Percentiles rank a stretch among this genome's conserved stretches.
phyloP scores from a whole-genome alignment of 2,329 filamentous ascomycete species.

The Coniochaeta prunicola region DNA sequence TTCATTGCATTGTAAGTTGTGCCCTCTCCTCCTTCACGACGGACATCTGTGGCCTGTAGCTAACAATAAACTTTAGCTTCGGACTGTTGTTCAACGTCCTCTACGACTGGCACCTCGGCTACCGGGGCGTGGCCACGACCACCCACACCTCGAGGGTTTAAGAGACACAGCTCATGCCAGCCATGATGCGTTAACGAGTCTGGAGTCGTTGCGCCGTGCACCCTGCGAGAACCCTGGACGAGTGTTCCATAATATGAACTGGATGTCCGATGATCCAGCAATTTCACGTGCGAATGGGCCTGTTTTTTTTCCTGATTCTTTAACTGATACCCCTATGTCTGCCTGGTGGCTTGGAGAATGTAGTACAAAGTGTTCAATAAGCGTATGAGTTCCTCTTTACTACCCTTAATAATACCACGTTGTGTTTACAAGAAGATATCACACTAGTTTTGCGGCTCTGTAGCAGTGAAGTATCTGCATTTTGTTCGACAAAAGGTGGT shows the following conservation, averaged over 20 bases:
- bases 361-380: too few relatives aligned
- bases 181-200: background rate
- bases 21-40: background rate
- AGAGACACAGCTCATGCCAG: background rate
- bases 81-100: constrained; percentile 24
- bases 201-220: too few relatives aligned
- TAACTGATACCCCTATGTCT: too few relatives aligned
- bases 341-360: too few relatives aligned
- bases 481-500: too few relatives aligned
- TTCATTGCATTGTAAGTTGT: constrained; percentile 25
- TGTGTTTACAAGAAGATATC: too few relatives aligned
- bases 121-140: constrained; percentile 12
- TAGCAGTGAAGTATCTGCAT: too few relatives aligned
- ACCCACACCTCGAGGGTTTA: constrained; percentile 18
- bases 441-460: too few relatives aligned
- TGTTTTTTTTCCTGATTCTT: too few relatives aligned
- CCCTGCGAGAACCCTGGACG: background rate
- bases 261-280: background rate
- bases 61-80: constrained; percentile 15
- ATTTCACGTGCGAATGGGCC: too few relatives aligned
- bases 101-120: constrained; percentile 23
- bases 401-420: too few relatives aligned
- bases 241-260: background rate
- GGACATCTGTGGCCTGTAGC: background rate
- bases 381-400: too few relatives aligned